Evolutionary conservation across 2,329 filamentous ascomycete species (phyloP).

Genomic region (Triangularia setosa): DNA sequence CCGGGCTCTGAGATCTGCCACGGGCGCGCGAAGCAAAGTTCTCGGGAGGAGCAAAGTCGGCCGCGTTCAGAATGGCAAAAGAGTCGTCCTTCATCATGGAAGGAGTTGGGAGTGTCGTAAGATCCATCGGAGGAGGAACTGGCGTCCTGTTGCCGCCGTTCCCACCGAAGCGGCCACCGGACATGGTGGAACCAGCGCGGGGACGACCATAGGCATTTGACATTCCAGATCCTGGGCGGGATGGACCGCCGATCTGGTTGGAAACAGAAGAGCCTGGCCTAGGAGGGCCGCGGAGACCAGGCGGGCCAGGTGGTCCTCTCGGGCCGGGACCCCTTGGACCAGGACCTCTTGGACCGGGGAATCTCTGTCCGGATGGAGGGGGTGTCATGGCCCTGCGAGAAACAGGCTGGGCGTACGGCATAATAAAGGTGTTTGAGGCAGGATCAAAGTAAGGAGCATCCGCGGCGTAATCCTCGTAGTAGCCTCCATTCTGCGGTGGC

Average conservation of each 20-base stretch:
- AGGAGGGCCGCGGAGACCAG: conserved; percentile 38
- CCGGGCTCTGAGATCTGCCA: conserved; percentile 63
- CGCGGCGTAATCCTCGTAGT: conserved; percentile 67
- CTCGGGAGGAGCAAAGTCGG: conserved; percentile 83
- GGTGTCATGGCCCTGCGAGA: conserved; percentile 93
- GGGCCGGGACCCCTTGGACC: conserved; percentile 46
- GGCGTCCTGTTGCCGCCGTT: conserved; percentile 39
- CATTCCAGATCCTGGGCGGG: conserved; percentile 59
- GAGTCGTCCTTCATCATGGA: conserved; percentile 79
- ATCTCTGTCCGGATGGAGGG: conserved; percentile 59
- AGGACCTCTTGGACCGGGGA: conserved; percentile 38
- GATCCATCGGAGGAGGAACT: conserved; percentile 66
- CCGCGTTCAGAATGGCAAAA: conserved; percentile 62
- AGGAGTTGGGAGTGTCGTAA: conserved; percentile 79
- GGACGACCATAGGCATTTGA: conserved; percentile 41
- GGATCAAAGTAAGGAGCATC: conserved; percentile 66
- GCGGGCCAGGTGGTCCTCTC: conserved; percentile 25
- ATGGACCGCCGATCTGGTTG: conserved; percentile 24
- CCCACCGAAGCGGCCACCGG: conserved; percentile 37
- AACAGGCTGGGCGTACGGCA: conserved; percentile 80
- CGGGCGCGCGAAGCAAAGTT: conserved; percentile 62
- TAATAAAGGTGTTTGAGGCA: conserved; percentile 66
- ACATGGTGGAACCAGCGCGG: conserved; percentile 48
- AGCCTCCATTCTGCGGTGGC: conserved; percentile 31
- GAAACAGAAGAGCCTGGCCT: conserved; percentile 34